These are phyloP conservation scores for Silene latifolia DNA, from an alignment of 148 eudicot genomes.

Conservation along the genomic window DNA sequence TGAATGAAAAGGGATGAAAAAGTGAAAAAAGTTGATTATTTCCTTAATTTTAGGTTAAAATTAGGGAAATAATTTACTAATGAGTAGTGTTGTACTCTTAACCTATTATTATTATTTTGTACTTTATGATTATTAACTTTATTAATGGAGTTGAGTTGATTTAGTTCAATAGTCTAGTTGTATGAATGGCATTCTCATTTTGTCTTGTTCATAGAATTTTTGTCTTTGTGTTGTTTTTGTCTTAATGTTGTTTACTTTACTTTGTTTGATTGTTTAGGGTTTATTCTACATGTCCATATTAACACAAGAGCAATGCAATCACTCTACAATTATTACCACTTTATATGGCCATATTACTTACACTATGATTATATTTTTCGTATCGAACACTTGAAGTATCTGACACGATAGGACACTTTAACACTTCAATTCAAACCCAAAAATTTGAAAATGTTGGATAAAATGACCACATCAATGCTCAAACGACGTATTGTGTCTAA, in stretches of 20 bases:
- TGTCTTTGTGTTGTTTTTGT: background rate
- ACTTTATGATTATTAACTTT: background rate
- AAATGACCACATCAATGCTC: too few species aligned
- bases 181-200: slow-evolving; percentile 1
- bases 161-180: slow-evolving; percentile 3
- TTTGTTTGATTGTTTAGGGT: background rate
- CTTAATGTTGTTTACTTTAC: slow-evolving; percentile 4
- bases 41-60: slow-evolving; percentile 7
- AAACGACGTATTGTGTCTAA: too few species aligned
- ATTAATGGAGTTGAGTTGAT: slow-evolving; percentile 13
- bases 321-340: too few species aligned
- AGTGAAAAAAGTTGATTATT: background rate
- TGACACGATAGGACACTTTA: too few species aligned
- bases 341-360: too few species aligned
- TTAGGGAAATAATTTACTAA: slow-evolving; percentile 1
- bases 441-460: too few species aligned
- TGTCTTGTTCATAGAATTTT: background rate
- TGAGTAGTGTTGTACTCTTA: slow-evolving; percentile 1
- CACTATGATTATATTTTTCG: too few species aligned
- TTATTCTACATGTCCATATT: too few species aligned
- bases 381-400: too few species aligned
- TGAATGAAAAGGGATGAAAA: background rate
- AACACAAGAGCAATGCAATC: too few species aligned
- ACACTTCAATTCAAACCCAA: too few species aligned
- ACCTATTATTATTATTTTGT: slow-evolving; percentile 6